Evolutionary conservation across 306 rosid genomes (phyloP).

Genomic region (Cajanus cajan): DNA sequence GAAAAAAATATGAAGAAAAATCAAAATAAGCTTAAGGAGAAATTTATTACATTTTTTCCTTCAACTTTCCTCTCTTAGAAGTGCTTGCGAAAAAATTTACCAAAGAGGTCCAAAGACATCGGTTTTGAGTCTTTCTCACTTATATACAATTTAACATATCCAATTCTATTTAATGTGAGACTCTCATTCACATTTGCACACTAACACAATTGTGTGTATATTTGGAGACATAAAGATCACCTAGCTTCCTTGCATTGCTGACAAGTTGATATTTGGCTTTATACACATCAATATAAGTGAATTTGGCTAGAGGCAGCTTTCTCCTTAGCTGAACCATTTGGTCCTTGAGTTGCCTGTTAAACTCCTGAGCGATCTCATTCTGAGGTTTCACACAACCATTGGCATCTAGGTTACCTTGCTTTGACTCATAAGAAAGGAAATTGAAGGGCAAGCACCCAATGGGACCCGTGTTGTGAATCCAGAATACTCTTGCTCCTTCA

Average conservation of each 20-base stretch:
- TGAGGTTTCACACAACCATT: slow-evolving; percentile 59
- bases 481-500: slow-evolving; percentile 64
- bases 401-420: slow-evolving; percentile 46
- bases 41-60: no score
- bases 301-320: slow-evolving; percentile 47
- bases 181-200: no score
- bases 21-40: no score
- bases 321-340: slow-evolving; percentile 31
- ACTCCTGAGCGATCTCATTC: slow-evolving; percentile 63
- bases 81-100: no score
- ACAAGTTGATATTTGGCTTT: slow-evolving; percentile 58
- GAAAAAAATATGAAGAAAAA: no score
- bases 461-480: slow-evolving; percentile 81
- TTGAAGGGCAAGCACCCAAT: slow-evolving; percentile 65
- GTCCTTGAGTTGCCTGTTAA: slow-evolving; percentile 62
- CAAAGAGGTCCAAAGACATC: no score
- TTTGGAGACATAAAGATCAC: slow-evolving; percentile 25
- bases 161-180: no score
- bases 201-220: not conserved
- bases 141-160: no score
- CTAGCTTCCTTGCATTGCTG: slow-evolving; percentile 50
- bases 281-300: slow-evolving; percentile 59
- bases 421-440: slow-evolving; percentile 42
- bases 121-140: no score
- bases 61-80: no score